Conservation (phyloP, 75 land plant species). For the Adiantum capillusveneris region DNA sequence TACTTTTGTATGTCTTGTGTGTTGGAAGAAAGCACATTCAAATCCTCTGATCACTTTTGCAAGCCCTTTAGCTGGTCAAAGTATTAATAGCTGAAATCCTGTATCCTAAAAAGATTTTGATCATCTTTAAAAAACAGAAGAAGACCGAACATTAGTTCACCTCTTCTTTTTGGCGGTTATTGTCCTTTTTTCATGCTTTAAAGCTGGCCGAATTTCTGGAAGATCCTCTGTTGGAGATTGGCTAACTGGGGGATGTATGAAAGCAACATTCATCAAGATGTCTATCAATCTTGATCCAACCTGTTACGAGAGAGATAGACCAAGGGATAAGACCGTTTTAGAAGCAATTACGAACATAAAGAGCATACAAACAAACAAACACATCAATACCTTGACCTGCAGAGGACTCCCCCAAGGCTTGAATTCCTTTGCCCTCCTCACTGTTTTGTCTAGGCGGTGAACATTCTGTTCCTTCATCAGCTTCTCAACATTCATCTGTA, state of each 20-base stretch:
- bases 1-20: no score
- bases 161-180: conserved; percentile 10
- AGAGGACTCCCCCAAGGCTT: conserved; percentile 22
- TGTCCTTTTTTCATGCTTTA: conserved; percentile 18
- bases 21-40: no score
- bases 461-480: conserved; percentile 16
- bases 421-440: conserved; percentile 11
- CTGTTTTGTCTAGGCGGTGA: conserved; percentile 3
- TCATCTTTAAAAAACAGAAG: no score
- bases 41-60: no score
- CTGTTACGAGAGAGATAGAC: conserved; percentile 9
- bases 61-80: no score
- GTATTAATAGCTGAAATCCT: no score
- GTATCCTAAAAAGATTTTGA: no score
- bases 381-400: conserved; percentile 25
- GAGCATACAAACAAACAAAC: neutral
- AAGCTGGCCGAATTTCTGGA: conserved; percentile 31
- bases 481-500: conserved; percentile 17
- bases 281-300: conserved; percentile 31
- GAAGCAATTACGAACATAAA: no score
- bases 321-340: no score
- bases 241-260: conserved; percentile 27
- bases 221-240: conserved; percentile 19
- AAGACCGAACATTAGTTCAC: conserved; percentile 5
- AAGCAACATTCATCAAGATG: conserved; percentile 22